These are phyloP conservation scores for Fusarium austroafricanum DNA, from an alignment of 2,329 filamentous ascomycete genomes.

Conservation along the genomic window DNA sequence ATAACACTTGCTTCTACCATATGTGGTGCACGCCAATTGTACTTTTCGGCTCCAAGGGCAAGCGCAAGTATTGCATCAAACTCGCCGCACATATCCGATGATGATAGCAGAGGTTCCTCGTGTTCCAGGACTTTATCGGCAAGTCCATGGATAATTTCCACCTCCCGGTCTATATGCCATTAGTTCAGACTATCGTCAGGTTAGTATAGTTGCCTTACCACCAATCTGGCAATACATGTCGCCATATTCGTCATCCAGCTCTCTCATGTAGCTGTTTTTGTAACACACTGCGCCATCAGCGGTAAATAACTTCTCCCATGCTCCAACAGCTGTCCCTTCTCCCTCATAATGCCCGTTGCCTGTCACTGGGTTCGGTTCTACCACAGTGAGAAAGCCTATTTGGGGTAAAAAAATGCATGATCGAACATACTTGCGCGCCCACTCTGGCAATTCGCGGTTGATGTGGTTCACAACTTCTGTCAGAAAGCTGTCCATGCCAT, in stretches of 20 bases:
- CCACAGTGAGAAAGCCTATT: constrained; percentile 86
- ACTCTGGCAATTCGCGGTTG: constrained; percentile 69
- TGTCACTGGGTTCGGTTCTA: constrained; percentile 64
- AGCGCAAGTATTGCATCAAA: constrained; percentile 88
- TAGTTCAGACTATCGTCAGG: constrained; percentile 23
- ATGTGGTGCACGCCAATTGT: constrained; percentile 75
- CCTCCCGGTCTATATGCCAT: constrained; percentile 76
- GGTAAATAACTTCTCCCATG: constrained; percentile 83
- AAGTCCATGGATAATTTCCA: constrained; percentile 85
- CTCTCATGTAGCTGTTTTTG: constrained; percentile 84
- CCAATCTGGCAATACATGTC: constrained; percentile 88
- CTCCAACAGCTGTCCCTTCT: constrained; percentile 62
- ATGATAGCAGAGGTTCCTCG: constrained; percentile 71
- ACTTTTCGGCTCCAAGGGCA: constrained; percentile 78
- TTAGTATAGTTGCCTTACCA: constrained; percentile 60
- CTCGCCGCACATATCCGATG: constrained; percentile 87
- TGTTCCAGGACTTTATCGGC: constrained; percentile 76
- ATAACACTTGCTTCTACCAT: constrained; percentile 79
- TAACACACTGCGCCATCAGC: constrained; percentile 81
- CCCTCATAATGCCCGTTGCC: constrained; percentile 73
- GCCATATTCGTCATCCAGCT: constrained; percentile 84
- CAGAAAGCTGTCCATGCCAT: constrained; percentile 80
- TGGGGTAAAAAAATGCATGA: constrained; percentile 94
- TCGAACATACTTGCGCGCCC: constrained; percentile 63
- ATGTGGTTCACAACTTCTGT: constrained; percentile 74